Base-by-base conservation (phyloP, 2,329 filamentous ascomycete species). In the Aspergillus versicolor region DNA sequence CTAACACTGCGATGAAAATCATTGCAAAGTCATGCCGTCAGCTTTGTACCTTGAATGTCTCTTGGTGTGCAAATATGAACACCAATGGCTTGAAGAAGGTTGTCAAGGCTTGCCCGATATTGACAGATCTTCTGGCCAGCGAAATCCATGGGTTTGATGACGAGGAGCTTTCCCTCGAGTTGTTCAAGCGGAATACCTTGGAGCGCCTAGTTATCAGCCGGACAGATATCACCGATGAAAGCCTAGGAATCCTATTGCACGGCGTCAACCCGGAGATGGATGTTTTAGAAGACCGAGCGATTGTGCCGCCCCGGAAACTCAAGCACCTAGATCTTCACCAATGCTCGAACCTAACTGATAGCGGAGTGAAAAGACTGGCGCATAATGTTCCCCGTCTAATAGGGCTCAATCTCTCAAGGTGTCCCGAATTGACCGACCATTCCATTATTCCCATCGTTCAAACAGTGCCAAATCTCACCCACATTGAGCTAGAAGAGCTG, bases 41-140 rank as follows among this genome's bases (percentile, higher is more conserved):
- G 48, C 80, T 99, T n/a, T 88, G 96, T 73, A 82, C 84, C 54
- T 82, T 97, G 63, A 95, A 97, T 67, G 84, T 97, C 19, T 96
- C 92, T 0, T 97, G 93, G 91, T 99, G 94, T 77, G 87, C 87
- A 63, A 88, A 91, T 59, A 86, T 97, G 69, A 88, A 94, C 67
- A 88, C 90, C 8, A 80, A 84, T 12, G 92, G 92, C 4, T 78
- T 97, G 53, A 85, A 82, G 61, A 83, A 83, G 51, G 82, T 99
- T 2, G 78, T 97, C 1, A 80, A 88, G 58, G 83, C 83, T 2
- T 97, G 94, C 68, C 79, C 82, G 0, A 86, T 81, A 52, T 77
- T 99, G 54, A 88, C 80, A 53, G 92, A 97, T 65, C 79, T 99
- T 30, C 84, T 91, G 57, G 91, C 89, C 9, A 88, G 90, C 46